Percentiles rank a stretch among this genome's conserved stretches.
These are phyloP conservation scores for Diplodia seriata DNA, from an alignment of 2,329 filamentous ascomycete genomes.

Conservation along the genomic window DNA sequence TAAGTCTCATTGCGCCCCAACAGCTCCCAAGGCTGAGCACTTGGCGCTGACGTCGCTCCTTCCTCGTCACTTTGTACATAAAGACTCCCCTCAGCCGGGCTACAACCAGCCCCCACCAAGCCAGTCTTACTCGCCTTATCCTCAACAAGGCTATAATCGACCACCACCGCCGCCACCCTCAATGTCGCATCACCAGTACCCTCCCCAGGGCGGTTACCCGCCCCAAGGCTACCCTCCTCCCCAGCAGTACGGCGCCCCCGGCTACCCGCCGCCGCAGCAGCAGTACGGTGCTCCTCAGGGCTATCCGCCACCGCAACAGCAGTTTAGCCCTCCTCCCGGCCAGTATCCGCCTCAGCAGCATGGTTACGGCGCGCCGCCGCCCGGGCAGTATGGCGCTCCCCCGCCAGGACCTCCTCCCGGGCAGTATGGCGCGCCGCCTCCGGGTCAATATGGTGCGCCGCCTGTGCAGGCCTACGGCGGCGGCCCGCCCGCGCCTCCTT, in stretches of 20 bases:
- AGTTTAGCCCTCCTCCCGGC: slow-evolving; percentile 35
- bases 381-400: slow-evolving; percentile 49
- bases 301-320: slow-evolving; percentile 35
- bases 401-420: slow-evolving; percentile 35
- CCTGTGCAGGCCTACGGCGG: slow-evolving; percentile 42
- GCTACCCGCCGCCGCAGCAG: slow-evolving; percentile 21
- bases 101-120: slow-evolving; percentile 32
- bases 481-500: slow-evolving; percentile 64
- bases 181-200: slow-evolving; percentile 41
- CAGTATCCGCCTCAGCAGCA: slow-evolving; percentile 45
- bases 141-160: slow-evolving; percentile 38
- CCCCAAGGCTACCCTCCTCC: slow-evolving; percentile 40
- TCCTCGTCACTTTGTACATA: slow-evolving; percentile 7
- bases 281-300: slow-evolving; percentile 37
- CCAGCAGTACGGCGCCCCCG: slow-evolving; percentile 36
- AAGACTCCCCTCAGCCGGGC: slow-evolving; percentile 31
- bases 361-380: slow-evolving; percentile 43
- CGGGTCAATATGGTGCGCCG: slow-evolving; percentile 48
- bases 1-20: slow-evolving; percentile 38
- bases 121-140: slow-evolving; percentile 38
- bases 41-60: slow-evolving; percentile 36
- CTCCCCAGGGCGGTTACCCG: slow-evolving; percentile 42
- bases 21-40: slow-evolving; percentile 16
- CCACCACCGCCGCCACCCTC: slow-evolving; percentile 25
- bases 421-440: slow-evolving; percentile 40